These are phyloP conservation scores for Amphirosellinia nigrospora DNA, from an alignment of 495 filamentous ascomycete species.

Conservation along the genomic window DNA sequence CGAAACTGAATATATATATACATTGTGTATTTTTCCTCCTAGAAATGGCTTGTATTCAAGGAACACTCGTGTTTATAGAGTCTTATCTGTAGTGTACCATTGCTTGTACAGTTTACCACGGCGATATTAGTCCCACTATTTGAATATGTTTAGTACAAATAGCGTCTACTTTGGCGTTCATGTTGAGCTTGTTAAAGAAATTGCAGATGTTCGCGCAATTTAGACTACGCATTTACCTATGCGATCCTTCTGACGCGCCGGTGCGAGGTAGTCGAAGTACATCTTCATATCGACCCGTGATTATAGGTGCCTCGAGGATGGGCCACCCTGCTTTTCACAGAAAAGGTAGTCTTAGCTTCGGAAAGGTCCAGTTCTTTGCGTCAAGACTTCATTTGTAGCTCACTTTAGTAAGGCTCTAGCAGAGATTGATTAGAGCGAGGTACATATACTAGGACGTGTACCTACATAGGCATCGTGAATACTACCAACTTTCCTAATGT, in stretches of 20 bases:
- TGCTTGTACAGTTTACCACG: too few species aligned
- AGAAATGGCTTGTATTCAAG: neutral
- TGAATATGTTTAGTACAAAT: neutral
- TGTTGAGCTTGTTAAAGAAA: neutral
- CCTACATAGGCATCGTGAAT: neutral
- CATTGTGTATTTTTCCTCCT: neutral
- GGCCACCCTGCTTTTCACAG: slow-evolving; percentile 31
- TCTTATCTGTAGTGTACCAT: too few species aligned
- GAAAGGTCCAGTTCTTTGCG: slow-evolving; percentile 31
- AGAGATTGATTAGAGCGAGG: neutral
- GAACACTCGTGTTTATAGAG: neutral
- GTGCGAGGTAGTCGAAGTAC: neutral
- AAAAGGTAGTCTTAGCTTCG: slow-evolving; percentile 42
- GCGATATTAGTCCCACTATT: neutral
- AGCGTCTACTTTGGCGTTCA: neutral
- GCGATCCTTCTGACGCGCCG: slow-evolving; percentile 6
- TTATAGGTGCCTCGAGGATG: neutral
- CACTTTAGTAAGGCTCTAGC: neutral
- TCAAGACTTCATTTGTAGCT: neutral
- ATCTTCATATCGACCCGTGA: neutral
- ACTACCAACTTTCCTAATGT: neutral
- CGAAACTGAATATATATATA: neutral
- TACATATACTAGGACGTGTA: neutral
- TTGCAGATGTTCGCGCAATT: slow-evolving; percentile 2
- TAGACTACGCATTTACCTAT: neutral